Evolutionary conservation across 129 eudicot species (phyloP).

Genomic region (Scalesia atractyloides): DNA sequence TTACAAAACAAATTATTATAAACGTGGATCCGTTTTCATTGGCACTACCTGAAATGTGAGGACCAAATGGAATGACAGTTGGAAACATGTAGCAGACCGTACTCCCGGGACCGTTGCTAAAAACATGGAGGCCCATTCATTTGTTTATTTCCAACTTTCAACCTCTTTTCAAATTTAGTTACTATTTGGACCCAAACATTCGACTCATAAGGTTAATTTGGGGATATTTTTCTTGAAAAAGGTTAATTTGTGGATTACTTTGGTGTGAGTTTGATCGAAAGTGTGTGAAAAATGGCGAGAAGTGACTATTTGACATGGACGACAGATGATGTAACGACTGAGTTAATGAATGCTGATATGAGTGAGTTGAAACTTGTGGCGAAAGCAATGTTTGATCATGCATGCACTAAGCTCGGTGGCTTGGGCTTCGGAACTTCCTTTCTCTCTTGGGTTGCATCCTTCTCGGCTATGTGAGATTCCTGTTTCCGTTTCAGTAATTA

Average conservation of each 20-base stretch:
- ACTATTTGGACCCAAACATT: slow-evolving; percentile 14
- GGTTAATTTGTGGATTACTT: slow-evolving; percentile 3
- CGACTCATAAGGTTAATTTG: slow-evolving; percentile 1
- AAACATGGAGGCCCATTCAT: slow-evolving; percentile 29
- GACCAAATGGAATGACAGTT: slow-evolving; percentile 13
- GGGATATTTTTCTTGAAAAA: not conserved
- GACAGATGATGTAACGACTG: slow-evolving; percentile 40
- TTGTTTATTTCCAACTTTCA: not conserved
- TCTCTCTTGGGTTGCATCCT: slow-evolving; percentile 76
- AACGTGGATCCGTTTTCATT: not conserved
- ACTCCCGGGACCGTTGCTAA: slow-evolving; percentile 21
- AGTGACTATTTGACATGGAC: slow-evolving; percentile 45
- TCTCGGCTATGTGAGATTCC: slow-evolving; percentile 67
- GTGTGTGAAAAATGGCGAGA: slow-evolving; percentile 50
- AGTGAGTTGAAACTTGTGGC: slow-evolving; percentile 59
- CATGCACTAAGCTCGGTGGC: slow-evolving; percentile 48
- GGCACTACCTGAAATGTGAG: slow-evolving; percentile 1
- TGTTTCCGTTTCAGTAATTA: not conserved
- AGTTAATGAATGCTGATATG: slow-evolving; percentile 54
- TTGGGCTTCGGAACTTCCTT: slow-evolving; percentile 64
- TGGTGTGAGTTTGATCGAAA: slow-evolving; percentile 23
- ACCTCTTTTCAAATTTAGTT: not conserved
- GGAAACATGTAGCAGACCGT: slow-evolving; percentile 24
- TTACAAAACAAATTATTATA: no score
- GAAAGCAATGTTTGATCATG: slow-evolving; percentile 48